Evolutionary conservation across 164 flowering plant genomes (phyloP), one percentile per base, ranked within the genome.

Genomic region (Vitis labrusca): DNA sequence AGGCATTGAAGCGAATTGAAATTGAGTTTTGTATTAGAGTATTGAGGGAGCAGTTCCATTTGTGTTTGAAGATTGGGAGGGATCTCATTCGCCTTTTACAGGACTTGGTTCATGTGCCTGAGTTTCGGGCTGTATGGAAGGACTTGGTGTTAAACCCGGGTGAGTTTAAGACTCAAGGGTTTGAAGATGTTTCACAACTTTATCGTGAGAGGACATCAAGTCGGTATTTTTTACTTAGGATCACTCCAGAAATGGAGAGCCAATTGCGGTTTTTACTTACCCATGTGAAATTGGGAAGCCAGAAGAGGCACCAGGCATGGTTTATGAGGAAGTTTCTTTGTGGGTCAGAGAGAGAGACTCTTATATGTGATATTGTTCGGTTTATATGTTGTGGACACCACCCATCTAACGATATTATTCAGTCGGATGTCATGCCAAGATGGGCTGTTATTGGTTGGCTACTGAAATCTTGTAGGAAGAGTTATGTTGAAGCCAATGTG

Each of bases 401-500:
- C 68, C 99, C 99, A 1, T 57, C 94, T 15, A 88, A 90, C 77
- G 92, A 91, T 76, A 79, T 89, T 53, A 82, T 93, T 60, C 92
- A 86, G 53, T 93, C 98, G 3, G 83, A 83, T 67, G 74, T 95
- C 9, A 80, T 90, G 67, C 93, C 87, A 0, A 93, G 99, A 75
- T 95, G 99, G 98, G 96, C 92, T 59, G 82, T 91, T n/a, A 78
- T 92, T 14, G 99, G 98, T 74, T 95, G 99, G 99, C 76, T 95
- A 44, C 71, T 95, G 30, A 87, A 78, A 70, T 78, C 71, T 59
- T 87, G 94, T 74, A 69, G 78, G 77, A 89, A 82, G 77, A 85
- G 73, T 66, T 79, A 90, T 56, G 67, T 81, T 19, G 90, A 79
- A 73, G 88, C 92, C 5, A 87, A 82, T 80, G 85, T 71, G 37